phyloP scores from a whole-genome alignment of 805 yeast genomes.

The Ogataea parapolymorpha region DNA sequence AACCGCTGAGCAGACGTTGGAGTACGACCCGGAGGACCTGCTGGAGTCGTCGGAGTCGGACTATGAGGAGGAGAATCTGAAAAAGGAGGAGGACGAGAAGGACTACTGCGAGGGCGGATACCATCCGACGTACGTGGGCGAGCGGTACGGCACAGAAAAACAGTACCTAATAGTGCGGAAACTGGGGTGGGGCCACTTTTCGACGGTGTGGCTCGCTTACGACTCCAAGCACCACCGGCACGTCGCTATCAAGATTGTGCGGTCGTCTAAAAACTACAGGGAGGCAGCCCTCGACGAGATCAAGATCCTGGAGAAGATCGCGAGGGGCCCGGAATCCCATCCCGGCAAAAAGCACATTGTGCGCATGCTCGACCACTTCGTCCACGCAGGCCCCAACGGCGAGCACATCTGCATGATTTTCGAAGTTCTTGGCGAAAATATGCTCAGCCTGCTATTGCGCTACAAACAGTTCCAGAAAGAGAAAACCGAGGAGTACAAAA shows the following conservation, averaged over 20 bases:
- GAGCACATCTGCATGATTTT: conserved; percentile 64
- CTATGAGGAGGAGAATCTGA: conserved; percentile 26
- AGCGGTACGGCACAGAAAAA: conserved; percentile 43
- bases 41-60: conserved; percentile 26
- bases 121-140: conserved; percentile 59
- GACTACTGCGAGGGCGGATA: conserved; percentile 63
- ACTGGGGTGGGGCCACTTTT: conserved; percentile 71
- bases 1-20: background rate
- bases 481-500: conserved; percentile 27
- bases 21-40: conserved; percentile 26
- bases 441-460: conserved; percentile 47
- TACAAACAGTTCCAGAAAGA: conserved; percentile 40
- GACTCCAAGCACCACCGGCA: conserved; percentile 38
- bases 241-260: conserved; percentile 62
- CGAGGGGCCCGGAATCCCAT: conserved; percentile 34
- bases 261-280: conserved; percentile 48
- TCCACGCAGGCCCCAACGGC: conserved; percentile 60
- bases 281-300: conserved; percentile 69
- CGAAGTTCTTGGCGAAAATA: conserved; percentile 61
- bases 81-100: conserved; percentile 45
- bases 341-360: conserved; percentile 54
- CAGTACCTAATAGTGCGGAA: conserved; percentile 50
- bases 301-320: conserved; percentile 39
- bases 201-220: conserved; percentile 66
- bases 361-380: conserved; percentile 52